Base-by-base conservation (phyloP, 495 filamentous ascomycete genomes). In the Penicillium crystallinum region DNA sequence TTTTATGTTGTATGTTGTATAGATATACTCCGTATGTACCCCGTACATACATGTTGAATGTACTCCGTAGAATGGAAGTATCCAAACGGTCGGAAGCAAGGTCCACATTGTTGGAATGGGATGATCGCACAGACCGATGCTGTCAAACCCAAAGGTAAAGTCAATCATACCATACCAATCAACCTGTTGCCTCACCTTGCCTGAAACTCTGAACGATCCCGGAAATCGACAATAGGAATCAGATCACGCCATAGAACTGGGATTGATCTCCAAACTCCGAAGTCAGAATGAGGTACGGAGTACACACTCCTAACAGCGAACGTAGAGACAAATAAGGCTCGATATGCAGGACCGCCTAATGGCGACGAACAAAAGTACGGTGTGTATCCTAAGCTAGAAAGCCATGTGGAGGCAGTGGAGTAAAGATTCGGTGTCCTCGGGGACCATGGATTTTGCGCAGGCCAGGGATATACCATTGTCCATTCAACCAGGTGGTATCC, bases 391-490 rank as follows among this genome's bases (percentile, higher is more conserved):
- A 15, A 23, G 21, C 36, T 31, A 14, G 27, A 33, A 18, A 6
- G 36, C 37, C 17, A 49, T 49, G 47, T 33, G 37, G 47, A 40
- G 29, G 12, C 31, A 7, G 43, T 31, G 27, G 27, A 45, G 43
- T 14, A n/a, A 23, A 11, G 50, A 19, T 15, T 40, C 29, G 49
- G 40, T 30, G 22, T 44, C 15, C 49, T 45, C 33, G 49, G 40
- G 49, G 49, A 40, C 34, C 33, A 25, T 11, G n/a, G n/a, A n/a
- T n/a, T n/a, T 2, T 6, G 18, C 21, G 39, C 18, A 19, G 25
- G 27, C 15, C 34, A 38, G 41, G 22, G 10, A n/a, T 22, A 34
- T 46, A 53, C 49, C 37, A 25, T 33, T 53, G 27, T 27, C 23
- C 23, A n/a, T n/a, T n/a, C 23, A 27, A 37, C 34, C 12, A 33